Conservation (phyloP, 2,329 filamentous ascomycete genomes). For the Colletotrichum agaves region DNA sequence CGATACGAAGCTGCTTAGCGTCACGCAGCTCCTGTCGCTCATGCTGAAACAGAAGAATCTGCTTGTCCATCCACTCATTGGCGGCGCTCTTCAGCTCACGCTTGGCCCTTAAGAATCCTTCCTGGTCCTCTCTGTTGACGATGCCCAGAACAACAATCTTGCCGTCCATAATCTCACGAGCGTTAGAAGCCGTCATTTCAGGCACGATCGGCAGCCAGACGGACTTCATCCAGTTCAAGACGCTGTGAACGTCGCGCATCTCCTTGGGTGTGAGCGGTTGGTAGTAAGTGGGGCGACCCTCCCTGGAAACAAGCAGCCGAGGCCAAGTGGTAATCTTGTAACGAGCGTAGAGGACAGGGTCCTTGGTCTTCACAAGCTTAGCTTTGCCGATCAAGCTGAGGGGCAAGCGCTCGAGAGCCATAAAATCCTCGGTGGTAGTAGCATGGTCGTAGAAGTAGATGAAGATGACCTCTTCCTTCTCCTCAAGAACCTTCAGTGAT, state of each 20-base stretch:
- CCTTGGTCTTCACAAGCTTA: constrained; percentile 91
- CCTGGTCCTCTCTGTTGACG: constrained; percentile 80
- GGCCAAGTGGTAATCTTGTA: constrained; percentile 99
- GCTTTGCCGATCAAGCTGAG: constrained; percentile 91
- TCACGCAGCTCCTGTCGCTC: constrained; percentile 94
- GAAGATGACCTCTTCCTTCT: constrained; percentile 96
- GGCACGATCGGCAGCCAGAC: constrained; percentile 97
- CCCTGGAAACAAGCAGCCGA: constrained; percentile 87
- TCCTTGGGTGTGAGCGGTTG: constrained; percentile 86
- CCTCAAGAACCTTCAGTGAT: constrained; percentile 83
- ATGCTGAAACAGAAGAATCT: constrained; percentile 89
- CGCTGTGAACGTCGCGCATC: constrained; percentile 84
- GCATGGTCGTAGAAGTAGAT: constrained; percentile 98
- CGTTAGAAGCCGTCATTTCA: constrained; percentile 90
- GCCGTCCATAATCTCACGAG: constrained; percentile 92
- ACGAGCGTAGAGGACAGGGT: constrained; percentile 77
- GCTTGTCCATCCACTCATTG: constrained; percentile 97
- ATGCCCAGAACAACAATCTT: constrained; percentile 95
- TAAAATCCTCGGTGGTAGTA: constrained; percentile 91
- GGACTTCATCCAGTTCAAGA: constrained; percentile 93
- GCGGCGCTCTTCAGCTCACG: constrained; percentile 96
- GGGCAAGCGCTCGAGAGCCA: constrained; percentile 85
- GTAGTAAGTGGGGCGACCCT: constrained; percentile 92
- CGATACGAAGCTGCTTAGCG: constrained; percentile 92
- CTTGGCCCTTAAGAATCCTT: constrained; percentile 81